Conservation (phyloP, 106 monocot species). For the Platanthera guangdongensis region DNA sequence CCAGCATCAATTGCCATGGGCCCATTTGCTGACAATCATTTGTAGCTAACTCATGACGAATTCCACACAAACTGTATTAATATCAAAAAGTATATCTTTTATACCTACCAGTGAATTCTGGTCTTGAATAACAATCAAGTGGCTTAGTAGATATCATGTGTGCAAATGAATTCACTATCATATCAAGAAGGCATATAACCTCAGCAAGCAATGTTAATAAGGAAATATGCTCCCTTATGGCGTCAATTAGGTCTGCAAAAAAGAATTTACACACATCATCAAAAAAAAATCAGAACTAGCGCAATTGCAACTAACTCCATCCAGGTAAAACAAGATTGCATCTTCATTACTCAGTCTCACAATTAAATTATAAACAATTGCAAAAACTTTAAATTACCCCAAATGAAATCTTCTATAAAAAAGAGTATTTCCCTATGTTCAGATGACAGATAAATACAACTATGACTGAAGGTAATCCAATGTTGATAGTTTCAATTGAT, state of each 20-base stretch:
- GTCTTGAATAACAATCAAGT: constrained; percentile 77
- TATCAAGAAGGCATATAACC: constrained; percentile 83
- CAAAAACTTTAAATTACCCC: neutral
- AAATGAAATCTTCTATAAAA: neutral
- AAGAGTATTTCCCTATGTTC: neutral
- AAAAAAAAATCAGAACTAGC: no score
- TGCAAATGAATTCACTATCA: constrained; percentile 99
- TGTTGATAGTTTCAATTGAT: neutral
- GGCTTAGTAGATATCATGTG: constrained; percentile 84
- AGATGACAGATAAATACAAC: neutral
- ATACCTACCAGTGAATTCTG: constrained; percentile 78
- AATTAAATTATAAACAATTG: neutral
- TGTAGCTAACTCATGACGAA: constrained; percentile 4
- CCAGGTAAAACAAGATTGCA: neutral
- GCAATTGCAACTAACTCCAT: neutral
- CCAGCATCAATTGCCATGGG: constrained; percentile 97
- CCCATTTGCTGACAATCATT: constrained; percentile 52
- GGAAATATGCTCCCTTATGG: constrained; percentile 76
- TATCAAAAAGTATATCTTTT: neutral
- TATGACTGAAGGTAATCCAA: neutral
- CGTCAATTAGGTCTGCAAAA: constrained; percentile 64
- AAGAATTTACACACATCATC: neutral
- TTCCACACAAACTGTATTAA: neutral
- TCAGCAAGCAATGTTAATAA: constrained; percentile 82
- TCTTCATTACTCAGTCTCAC: neutral